Evolutionary conservation across 495 filamentous ascomycete species (phyloP), one percentile per base, ranked within the genome.

Genomic region (Neurospora sp.): DNA sequence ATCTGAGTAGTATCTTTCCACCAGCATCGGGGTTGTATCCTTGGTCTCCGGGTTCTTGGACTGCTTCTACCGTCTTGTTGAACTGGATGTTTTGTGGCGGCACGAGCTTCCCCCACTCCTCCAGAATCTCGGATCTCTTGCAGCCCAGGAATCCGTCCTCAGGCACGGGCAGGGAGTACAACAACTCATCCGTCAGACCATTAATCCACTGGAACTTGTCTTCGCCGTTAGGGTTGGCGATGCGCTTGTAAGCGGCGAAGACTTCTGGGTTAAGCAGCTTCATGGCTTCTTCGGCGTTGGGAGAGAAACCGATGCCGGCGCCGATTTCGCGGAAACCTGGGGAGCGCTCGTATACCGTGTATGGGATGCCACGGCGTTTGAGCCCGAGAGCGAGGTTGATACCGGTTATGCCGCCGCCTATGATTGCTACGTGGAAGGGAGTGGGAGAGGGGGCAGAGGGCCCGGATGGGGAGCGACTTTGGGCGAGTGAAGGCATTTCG

Each of bases 391-490:
- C 88, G 1, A 91, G 84, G 71, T 82, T 81, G 39, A 90, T 81
- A 23, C 89, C 89, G 1, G 87, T 86, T 69, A 91, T 89, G 12
- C 89, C 89, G 40, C 83, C 88, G 71, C 89, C 89, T 62, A 90
- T 79, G 69, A 91, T 89, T 72, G 88, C 89, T 71, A 90, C 76
- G 70, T 78, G 80, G 46, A 85, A 73, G 41, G 20, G 46, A 12
- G 10, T 23, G 10, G 46, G 20, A 23, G 46, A 54, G n/a, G 37
- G 3, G 23, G 74, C 71, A 23, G 40, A 16, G 72, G 86, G 72
- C 66, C 75, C 78, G 41, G 80, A 71, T 20, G 31, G 35, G 12
- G 20, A 69, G 71, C 39, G 38, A 44, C 27, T 14, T 40, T 42
- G 3, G 76, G 27, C 12, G 3, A 66, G 1, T 9, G 6, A 39